phyloP scores from a whole-genome alignment of 2,329 filamentous ascomycete genomes.

The Verticillium nonalfalfae region DNA sequence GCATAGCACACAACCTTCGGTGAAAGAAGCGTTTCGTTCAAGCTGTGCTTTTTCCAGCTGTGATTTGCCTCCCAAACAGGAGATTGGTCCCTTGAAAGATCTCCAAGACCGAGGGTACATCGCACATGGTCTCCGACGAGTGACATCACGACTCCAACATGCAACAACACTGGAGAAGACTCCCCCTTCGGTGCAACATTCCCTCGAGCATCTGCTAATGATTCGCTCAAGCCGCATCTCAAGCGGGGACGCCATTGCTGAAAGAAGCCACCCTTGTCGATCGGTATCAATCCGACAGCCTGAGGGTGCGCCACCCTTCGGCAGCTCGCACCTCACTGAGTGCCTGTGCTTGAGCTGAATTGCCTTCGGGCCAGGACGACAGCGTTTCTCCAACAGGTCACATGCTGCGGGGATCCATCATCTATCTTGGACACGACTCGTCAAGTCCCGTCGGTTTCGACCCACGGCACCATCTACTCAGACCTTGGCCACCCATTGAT shows the following conservation, averaged over 20 bases:
- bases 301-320: neutral
- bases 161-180: neutral
- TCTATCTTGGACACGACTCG: neutral
- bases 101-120: neutral
- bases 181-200: neutral
- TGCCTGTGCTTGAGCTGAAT: neutral
- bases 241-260: neutral
- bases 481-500: neutral
- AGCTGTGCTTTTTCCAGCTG: neutral
- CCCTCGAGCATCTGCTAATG: neutral
- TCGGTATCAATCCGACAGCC: neutral
- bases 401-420: neutral
- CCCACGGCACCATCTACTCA: neutral
- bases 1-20: neutral
- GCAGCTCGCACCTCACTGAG: neutral
- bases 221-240: neutral
- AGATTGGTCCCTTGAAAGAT: neutral
- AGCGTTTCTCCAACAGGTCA: neutral
- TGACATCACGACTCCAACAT: neutral
- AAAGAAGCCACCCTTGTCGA: neutral
- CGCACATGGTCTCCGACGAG: neutral
- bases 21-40: neutral
- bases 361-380: neutral
- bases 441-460: neutral
- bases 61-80: neutral